Base-by-base conservation (phyloP, 768 basidiomycete species). In the Auriscalpium vulgare region DNA sequence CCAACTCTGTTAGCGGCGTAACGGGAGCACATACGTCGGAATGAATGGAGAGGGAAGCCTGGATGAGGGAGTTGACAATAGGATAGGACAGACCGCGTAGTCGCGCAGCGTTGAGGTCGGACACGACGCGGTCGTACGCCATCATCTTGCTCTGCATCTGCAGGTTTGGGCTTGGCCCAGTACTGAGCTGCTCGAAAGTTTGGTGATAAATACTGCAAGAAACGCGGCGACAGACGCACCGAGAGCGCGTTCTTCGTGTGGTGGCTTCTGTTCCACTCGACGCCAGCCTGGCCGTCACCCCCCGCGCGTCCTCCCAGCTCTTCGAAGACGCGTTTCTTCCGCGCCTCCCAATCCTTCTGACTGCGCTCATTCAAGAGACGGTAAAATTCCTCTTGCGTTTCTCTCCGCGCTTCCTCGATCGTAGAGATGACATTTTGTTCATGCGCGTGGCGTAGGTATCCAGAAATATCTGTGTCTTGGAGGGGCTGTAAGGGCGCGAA, bases 141-240 rank as follows among this genome's bases (percentile, higher is more conserved):
- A 97, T 91, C 94, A 97, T 94, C 71, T 90, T 91, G 70, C 80
- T 84, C 69, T 95, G 93, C 86, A 88, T 88, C 66, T 91, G 88
- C 43, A 89, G 68, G 13, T 78, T 82, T 19, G 85, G 71, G 57
- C 77, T 82, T 1, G 86, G 83, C 1, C 77, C 73, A 1, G 75
- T 70, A 54, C 74, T 73, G 46, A 77, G 67, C 73, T 78, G 50
- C 16, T 56, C 51, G 58, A 10, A 53, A 29, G 44, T 57, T 48
- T 55, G 51, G 44, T 50, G 19, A 53, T 35, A 29, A 37, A 46
- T 17, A 37, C 38, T 57, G 50, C 44, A 14, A n/a, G 38, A 43
- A 35, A 11, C 38, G 23, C 54, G 49, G 46, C 44, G 13, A 10
- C 13, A 50, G 13, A 76, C 78, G 65, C 60, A 84, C 84, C 37